Percentiles rank a stretch among this genome's conserved stretches.
Conservation (phyloP, 768 basidiomycete species). For the Trametes meyenii region DNA sequence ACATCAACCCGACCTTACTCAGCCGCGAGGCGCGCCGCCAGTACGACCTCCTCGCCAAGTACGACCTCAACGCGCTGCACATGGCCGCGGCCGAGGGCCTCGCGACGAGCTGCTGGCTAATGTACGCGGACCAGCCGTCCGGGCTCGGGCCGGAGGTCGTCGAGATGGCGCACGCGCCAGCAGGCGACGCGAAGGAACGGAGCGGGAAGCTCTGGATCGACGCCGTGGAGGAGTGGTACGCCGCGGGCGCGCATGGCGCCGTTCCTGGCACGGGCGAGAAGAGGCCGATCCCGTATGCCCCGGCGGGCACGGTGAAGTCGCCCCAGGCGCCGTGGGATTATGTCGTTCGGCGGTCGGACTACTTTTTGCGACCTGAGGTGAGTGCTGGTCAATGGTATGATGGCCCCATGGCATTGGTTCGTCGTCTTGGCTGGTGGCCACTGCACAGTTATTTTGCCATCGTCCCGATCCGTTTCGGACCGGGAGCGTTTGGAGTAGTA, state of each 20-base stretch:
- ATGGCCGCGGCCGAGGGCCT: conserved; percentile 78
- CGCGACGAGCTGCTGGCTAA: conserved; percentile 68
- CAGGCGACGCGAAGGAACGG: neutral
- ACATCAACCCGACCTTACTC: conserved; percentile 49
- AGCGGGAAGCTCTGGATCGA: conserved; percentile 48
- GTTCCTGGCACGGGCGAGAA: conserved; percentile 58
- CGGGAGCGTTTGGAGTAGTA: no score
- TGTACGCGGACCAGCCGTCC: conserved; percentile 70
- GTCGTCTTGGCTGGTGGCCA: no score
- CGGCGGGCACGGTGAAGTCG: conserved; percentile 25
- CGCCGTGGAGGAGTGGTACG: conserved; percentile 48
- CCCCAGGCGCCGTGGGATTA: conserved; percentile 51
- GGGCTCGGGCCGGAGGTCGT: conserved; percentile 72
- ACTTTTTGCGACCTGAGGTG: conserved; percentile 75
- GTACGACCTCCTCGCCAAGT: conserved; percentile 43
- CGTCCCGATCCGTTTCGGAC: no score
- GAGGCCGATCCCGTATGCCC: conserved; percentile 40
- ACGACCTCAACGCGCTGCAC: conserved; percentile 65
- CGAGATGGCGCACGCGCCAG: conserved; percentile 32
- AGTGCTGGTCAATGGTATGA: conserved; percentile 24
- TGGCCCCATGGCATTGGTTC: no score
- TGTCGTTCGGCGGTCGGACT: conserved; percentile 43
- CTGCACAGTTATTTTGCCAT: no score
- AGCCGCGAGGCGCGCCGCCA: conserved; percentile 29
- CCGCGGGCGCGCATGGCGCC: conserved; percentile 36